A percentile compares a stretch with the other conserved stretches of the same genome.
These are phyloP conservation scores for Maudiozyma turicensis DNA, from an alignment of 805 yeast genomes.

Conservation along the genomic window DNA sequence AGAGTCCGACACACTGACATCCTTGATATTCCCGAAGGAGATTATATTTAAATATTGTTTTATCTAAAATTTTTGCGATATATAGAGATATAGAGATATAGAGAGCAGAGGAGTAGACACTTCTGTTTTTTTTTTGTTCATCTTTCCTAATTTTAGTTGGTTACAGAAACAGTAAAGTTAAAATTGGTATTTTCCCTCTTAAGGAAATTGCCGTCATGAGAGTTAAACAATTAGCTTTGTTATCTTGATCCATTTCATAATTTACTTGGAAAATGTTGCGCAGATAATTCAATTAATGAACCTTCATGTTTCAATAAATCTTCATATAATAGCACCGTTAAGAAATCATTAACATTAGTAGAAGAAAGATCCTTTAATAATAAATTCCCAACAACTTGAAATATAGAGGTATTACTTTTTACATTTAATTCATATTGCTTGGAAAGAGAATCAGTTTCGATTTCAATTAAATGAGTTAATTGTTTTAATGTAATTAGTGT, in stretches of 20 bases:
- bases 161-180: too few species aligned
- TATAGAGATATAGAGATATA: too few species aligned
- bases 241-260: background rate
- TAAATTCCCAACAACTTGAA: slow-evolving; percentile 56
- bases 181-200: too few species aligned
- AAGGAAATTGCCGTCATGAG: too few species aligned
- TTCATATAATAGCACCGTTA: slow-evolving; percentile 68
- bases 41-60: too few species aligned
- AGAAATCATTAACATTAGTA: slow-evolving; percentile 63
- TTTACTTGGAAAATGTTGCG: background rate
- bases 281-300: background rate
- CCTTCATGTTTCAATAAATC: slow-evolving; percentile 32
- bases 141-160: too few species aligned
- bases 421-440: slow-evolving; percentile 38
- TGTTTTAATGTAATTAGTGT: slow-evolving; percentile 49
- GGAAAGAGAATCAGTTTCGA: slow-evolving; percentile 48
- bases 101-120: too few species aligned
- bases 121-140: too few species aligned
- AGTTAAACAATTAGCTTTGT: background rate
- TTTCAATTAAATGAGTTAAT: slow-evolving; percentile 46
- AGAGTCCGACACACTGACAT: too few species aligned
- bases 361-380: slow-evolving; percentile 67
- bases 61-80: too few species aligned
- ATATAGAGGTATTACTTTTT: slow-evolving; percentile 17
- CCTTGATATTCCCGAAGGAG: too few species aligned